Conservation (phyloP, 495 filamentous ascomycete genomes). For the Chlorociboria aeruginascens region DNA sequence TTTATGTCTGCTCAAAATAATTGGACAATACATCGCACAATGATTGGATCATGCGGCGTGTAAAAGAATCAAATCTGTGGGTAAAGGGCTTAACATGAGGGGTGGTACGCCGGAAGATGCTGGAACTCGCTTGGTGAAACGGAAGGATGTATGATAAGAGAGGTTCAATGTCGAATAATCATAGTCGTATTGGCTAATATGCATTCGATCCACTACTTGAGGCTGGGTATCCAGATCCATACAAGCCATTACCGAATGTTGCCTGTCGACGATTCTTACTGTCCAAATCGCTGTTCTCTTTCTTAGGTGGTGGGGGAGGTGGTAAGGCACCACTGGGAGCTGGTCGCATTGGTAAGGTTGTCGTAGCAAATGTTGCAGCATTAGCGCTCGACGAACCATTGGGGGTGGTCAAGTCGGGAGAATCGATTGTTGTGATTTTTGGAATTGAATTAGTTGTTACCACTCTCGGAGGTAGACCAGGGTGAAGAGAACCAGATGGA, state of each 20-base stretch:
- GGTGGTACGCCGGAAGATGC: constrained; percentile 13
- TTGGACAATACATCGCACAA: not conserved
- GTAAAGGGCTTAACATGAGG: not conserved
- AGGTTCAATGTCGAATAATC: not conserved
- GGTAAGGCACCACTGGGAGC: constrained; percentile 29
- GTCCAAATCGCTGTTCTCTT: constrained; percentile 27
- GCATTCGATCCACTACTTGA: not conserved
- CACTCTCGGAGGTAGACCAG: constrained; percentile 37
- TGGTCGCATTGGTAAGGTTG: constrained; percentile 35
- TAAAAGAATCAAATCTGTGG: not conserved
- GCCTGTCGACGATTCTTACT: constrained; percentile 26
- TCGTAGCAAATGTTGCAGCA: constrained; percentile 23
- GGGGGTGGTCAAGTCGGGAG: constrained; percentile 7
- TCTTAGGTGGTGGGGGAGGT: constrained; percentile 27
- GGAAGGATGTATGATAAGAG: not conserved
- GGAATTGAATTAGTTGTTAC: constrained; percentile 32
- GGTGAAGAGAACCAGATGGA: constrained; percentile 31
- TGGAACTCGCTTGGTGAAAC: not conserved
- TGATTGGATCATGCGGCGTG: not conserved
- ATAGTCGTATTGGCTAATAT: not conserved
- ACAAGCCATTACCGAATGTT: constrained; percentile 24
- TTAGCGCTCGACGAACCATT: constrained; percentile 18
- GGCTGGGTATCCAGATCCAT: constrained; percentile 13
- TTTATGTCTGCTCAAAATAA: too few species aligned
- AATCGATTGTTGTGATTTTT: constrained; percentile 15